Conservation (phyloP, 345 rosid genomes). For the Eucalyptus regnans region DNA sequence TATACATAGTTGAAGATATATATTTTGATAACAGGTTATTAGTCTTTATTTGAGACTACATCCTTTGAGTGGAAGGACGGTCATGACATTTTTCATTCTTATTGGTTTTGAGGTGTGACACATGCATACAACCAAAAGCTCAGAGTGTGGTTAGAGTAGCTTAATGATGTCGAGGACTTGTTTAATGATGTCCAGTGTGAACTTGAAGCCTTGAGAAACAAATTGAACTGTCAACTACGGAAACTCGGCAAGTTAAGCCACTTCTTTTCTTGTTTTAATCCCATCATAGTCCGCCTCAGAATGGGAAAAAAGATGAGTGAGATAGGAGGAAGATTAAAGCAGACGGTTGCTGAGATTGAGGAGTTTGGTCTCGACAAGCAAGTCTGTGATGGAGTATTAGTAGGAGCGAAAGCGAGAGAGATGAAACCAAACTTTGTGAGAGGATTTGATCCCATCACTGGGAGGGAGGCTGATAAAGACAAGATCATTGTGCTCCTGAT, state of each 20-base stretch:
- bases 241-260: neutral
- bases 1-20: neutral
- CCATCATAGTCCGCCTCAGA: neutral
- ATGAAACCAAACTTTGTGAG: neutral
- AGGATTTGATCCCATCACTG: neutral
- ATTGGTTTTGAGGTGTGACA: neutral
- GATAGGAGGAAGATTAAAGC: neutral
- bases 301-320: neutral
- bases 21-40: neutral
- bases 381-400: neutral
- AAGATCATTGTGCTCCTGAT: neutral
- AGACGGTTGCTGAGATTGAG: neutral
- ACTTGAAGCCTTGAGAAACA: neutral
- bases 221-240: neutral
- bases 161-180: neutral
- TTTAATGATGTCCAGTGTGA: neutral
- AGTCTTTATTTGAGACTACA: too few species aligned
- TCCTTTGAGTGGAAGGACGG: neutral
- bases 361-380: neutral
- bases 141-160: neutral
- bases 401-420: neutral
- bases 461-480: neutral
- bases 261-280: neutral
- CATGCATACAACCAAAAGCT: neutral
- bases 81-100: neutral